phyloP scores from a whole-genome alignment of 1,139 yeast species.

The Hyphopichia fennica region DNA sequence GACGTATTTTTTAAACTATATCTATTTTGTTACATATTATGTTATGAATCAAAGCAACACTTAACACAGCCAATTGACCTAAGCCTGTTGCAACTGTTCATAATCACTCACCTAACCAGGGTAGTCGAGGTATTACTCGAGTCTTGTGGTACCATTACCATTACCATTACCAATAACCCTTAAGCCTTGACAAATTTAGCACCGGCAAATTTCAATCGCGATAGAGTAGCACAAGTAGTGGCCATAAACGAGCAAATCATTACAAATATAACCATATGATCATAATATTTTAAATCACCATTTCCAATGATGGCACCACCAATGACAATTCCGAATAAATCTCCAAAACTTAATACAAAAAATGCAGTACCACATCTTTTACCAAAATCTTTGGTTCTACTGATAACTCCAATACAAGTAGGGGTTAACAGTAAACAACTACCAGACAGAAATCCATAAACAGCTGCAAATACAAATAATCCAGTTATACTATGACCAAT shows the following conservation, averaged over 20 bases:
- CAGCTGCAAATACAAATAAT: conserved; percentile 24
- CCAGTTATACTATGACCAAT: conserved; percentile 26
- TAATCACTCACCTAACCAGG: too few relatives aligned
- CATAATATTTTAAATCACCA: conserved; percentile 18
- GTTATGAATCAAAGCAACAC: background rate
- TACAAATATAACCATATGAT: conserved; percentile 29
- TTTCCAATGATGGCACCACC: conserved; percentile 34
- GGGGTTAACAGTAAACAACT: conserved; percentile 31
- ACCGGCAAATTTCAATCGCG: conserved; percentile 30
- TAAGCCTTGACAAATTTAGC: conserved; percentile 10
- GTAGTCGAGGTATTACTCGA: too few relatives aligned
- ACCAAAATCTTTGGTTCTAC: conserved; percentile 30
- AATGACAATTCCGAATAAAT: conserved; percentile 34
- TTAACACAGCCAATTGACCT: too few relatives aligned
- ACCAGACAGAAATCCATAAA: conserved; percentile 33
- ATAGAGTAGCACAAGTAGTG: conserved; percentile 21
- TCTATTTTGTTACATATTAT: too few relatives aligned
- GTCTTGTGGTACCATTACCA: too few relatives aligned
- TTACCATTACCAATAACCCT: too few relatives aligned
- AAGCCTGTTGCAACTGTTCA: too few relatives aligned
- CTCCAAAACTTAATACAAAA: conserved; percentile 32
- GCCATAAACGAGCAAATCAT: conserved; percentile 25
- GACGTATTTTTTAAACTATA: too few relatives aligned
- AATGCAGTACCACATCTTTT: conserved; percentile 32
- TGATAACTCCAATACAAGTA: conserved; percentile 29